Base-by-base conservation (phyloP, 306 rosid genomes). In the Sesbania bispinosa region DNA sequence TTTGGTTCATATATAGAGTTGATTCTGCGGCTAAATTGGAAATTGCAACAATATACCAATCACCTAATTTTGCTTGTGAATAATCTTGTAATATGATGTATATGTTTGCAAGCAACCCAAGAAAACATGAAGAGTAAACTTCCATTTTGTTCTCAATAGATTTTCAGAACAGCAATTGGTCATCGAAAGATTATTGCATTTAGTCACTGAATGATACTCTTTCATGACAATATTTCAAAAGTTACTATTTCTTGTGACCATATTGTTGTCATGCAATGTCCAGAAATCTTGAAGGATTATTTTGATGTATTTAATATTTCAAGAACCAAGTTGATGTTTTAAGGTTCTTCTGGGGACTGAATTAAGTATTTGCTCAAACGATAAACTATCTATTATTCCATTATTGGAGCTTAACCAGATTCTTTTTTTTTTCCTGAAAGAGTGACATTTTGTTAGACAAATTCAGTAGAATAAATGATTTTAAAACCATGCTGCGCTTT, bases 41-140 rank as follows among this genome's bases (percentile, higher is more conserved):
- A 51, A 13, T 61, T 69, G 24, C 77, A 51, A 48, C 30, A 27
- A 48, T 14, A 6, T 72, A 20, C 20, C 60, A 29, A 29, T 69
- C 71, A 48, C 41, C 14, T 50, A 18, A 42, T 29, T 42, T 21
- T 21, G 36, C 35, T 39, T 66, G 68, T 62, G 65, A 70, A 26
- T 75, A 73, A 33, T 60, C 39, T 62, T 74, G 80, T 80, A 23
- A 63, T 72, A 24, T 48, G 75, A 39, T 55, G 45, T 43, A 32
- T 13, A 7, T 21, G 51, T 19, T 48, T 0, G 10, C 55, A 19
- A 67, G 57, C 45, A 15, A 10, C 32, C 26, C 48, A 26, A 21
- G 62, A 61, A 29, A 21, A 39, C 26, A 0, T 41, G 23, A 20
- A 62, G n/a, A 13, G 59, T 20, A 60, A 21, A 16, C 43, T 18